Evolutionary conservation across 164 flowering plant species (phyloP), one percentile per base, ranked within the genome.

Genomic region (Stephania cephalantha): DNA sequence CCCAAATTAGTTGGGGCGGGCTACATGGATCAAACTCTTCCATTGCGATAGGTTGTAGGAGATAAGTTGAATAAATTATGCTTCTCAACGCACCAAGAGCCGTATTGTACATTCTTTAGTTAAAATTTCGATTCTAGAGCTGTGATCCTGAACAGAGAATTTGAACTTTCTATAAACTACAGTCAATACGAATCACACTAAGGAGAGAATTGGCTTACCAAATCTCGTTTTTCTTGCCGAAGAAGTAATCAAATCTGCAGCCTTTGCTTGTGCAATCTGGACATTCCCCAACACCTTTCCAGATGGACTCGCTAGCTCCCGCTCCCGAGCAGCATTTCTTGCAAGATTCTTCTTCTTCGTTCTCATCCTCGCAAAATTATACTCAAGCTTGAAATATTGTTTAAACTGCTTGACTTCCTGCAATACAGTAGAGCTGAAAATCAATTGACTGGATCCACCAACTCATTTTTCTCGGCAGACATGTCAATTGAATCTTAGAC

Each of bases 201-300:
- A 50, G 15, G 3, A 50, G 55, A 6, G 55, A 35, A 9, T 45
- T 29, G 35, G 69, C 83, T 53, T 83, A 92, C 95, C 88, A 75
- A 55, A 46, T 80, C 79, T 84, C 70, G 83, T 87, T 80, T 88
- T 95, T 81, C 94, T 87, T 17, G 87, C 84, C 64, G 97, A 92
- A 58, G 98, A 92, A 12, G 98, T 87, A 68, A 95, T 95, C 69
- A 95, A 71, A 46, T 89, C 89, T 2, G 87, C 65, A 22, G 79
- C 91, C 85, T 86, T 87, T 81, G 83, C 88, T 46, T 86, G 86
- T 15, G 79, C 80, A 76, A 71, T 69, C 74, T 85, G 87, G 9
- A 71, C 86, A 81, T 82, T 84, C 74, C 87, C 90, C 74, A 86
- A 70, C 30, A 52, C 79, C 83, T 81, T 88, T 74, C 85, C 89